A percentile compares a stretch with the other conserved stretches of the same genome.
These are phyloP conservation scores for Cavenderia fasciculata DNA, from an alignment of 78 protist genomes.

Conservation along the genomic window DNA sequence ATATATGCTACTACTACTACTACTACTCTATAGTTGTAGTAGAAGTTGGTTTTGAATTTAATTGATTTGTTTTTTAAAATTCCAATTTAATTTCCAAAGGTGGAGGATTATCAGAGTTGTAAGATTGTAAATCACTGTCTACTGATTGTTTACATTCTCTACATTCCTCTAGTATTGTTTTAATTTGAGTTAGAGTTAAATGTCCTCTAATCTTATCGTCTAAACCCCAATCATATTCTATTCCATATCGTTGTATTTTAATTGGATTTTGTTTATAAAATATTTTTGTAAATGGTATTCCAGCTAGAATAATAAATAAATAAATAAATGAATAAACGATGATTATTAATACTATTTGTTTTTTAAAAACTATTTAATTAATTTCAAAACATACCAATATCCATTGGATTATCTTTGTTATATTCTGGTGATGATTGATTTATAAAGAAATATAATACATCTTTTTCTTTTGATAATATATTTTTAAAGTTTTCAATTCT, in stretches of 20 bases:
- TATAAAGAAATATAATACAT: constrained; percentile 7
- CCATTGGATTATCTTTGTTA: constrained; percentile 16
- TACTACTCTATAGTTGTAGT: no score
- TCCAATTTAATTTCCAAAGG: background rate
- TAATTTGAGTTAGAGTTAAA: background rate
- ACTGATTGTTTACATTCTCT: background rate
- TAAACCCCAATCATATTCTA: constrained; percentile 46
- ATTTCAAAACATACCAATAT: constrained; percentile 6
- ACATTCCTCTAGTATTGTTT: background rate
- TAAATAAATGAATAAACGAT: background rate
- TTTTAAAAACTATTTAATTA: no score
- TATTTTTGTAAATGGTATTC: constrained; percentile 39
- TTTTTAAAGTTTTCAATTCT: constrained; percentile 22
- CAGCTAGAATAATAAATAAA: background rate
- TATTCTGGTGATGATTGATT: constrained; percentile 37
- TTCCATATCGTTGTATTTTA: constrained; percentile 12
- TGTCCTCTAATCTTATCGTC: constrained; percentile 35
- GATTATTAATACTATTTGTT: no score
- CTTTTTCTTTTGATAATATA: constrained; percentile 33
- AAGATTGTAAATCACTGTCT: background rate
- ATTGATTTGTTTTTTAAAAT: no score
- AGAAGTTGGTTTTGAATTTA: no score
- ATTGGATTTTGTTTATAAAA: constrained; percentile 59
- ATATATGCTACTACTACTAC: no score
- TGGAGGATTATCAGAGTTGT: background rate